A percentile compares a stretch with the other conserved stretches of the same genome.
Evolutionary conservation across 768 basidiomycete genomes (phyloP).

Genomic region (Termitomyces sp.): DNA sequence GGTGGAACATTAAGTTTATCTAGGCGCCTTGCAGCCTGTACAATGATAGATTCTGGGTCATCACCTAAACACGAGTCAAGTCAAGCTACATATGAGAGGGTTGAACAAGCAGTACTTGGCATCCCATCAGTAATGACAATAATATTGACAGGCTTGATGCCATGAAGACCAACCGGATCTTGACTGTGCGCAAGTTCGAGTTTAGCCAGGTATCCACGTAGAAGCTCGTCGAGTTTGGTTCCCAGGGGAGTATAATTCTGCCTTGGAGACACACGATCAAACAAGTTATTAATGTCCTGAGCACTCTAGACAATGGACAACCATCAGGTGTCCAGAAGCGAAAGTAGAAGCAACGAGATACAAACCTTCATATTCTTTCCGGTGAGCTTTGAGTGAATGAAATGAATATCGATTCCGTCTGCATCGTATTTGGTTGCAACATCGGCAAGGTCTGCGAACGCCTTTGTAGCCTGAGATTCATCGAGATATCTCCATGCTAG

Average conservation of each 20-base stretch:
- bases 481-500: not conserved
- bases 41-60: conserved; percentile 45
- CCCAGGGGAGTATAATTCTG: conserved; percentile 40
- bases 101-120: conserved; percentile 36
- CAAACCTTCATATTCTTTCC: conserved; percentile 35
- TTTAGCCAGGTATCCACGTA: conserved; percentile 22
- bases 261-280: conserved; percentile 35
- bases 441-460: conserved; percentile 44
- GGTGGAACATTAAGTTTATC: conserved; percentile 48
- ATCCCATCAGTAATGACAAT: conserved; percentile 63
- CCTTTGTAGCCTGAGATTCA: conserved; percentile 32
- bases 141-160: conserved; percentile 52
- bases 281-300: conserved; percentile 32
- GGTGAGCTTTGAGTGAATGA: conserved; percentile 40
- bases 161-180: conserved; percentile 7
- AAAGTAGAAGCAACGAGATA: not conserved
- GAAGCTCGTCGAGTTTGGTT: conserved; percentile 26
- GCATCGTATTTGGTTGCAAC: conserved; percentile 44
- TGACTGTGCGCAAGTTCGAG: conserved; percentile 23
- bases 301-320: conserved; percentile 26
- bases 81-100: not conserved
- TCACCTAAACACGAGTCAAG: conserved; percentile 33
- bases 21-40: conserved; percentile 41
- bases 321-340: not conserved
- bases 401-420: conserved; percentile 60